Base-by-base conservation (phyloP, 768 basidiomycete genomes). In the Kwoniella sp. region DNA sequence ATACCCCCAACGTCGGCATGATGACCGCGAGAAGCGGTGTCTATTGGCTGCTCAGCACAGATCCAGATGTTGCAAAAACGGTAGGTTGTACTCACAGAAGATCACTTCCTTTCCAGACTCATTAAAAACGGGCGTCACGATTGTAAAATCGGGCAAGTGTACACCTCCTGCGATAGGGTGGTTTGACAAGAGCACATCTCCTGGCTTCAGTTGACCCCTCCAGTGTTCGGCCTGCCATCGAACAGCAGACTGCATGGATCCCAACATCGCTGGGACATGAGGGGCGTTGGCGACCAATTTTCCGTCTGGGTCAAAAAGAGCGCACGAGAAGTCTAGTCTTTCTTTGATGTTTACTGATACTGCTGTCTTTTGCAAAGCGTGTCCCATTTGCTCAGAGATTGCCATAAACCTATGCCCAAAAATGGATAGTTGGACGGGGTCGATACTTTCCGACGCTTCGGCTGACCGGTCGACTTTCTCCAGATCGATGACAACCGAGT, bases 361-460 rank as follows among this genome's bases (percentile, higher is more conserved):
- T 4, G 92, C 88, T 0, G 92, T 94, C 79, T 94, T 90, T 79
- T 90, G 91, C 30, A 94, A 83, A 1, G 91, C 90, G 55, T 91
- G 85, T 13, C 93, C 93, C 93, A 95, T 96, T 22, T 73, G 72
- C 77, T 95, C 93, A 4, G 93, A 93, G 22, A 97, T 91, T 72
- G 90, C 91, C 93, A 97, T 97, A 82, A 97, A 94, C 52, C 94
- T 89, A 75, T 96, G 93, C 11, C 92, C 91, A 72, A 96, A 96
- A 56, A 98, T 86, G 0, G 92, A 91, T 52, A 95, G 84, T 30
- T 92, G 83, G 22, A 73, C 65, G 11, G 72, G 72, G 55, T 73
- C 72, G 23, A 73, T 67, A 31, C 70, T 51, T 9, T 70, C 58
- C 23, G 51, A 57, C 26, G 41, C 41, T 45, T 45, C 41, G 41